Conservation (phyloP, 176 grass and related monocot genomes). For the Rhipidocladum racemiflorum region DNA sequence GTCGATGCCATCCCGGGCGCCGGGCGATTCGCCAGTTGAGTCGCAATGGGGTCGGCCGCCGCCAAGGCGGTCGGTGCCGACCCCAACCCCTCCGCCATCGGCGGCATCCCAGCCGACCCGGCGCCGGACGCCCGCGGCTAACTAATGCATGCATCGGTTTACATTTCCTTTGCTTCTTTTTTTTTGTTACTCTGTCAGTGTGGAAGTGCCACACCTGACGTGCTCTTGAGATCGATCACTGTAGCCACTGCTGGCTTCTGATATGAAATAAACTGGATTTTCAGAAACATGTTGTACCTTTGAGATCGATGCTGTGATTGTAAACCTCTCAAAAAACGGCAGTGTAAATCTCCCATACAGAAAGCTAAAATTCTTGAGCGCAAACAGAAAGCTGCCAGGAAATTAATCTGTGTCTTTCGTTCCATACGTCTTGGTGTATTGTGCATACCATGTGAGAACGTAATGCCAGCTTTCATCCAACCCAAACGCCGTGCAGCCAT, state of each 20-base stretch:
- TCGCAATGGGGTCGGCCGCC: neutral
- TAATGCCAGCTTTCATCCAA: neutral
- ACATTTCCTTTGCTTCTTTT: neutral
- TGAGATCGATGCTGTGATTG: neutral
- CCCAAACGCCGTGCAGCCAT: neutral
- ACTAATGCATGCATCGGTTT: neutral
- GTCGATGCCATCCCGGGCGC: neutral
- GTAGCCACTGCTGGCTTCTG: neutral
- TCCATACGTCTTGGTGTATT: neutral
- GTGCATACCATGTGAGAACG: neutral
- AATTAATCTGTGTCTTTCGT: neutral
- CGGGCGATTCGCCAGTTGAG: neutral
- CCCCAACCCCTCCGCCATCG: conserved; percentile 1
- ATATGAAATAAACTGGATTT: neutral
- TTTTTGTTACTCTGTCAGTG: neutral
- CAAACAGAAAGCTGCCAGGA: neutral
- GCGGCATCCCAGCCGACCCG: conserved; percentile 5
- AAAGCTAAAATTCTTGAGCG: neutral
- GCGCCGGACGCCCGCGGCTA: conserved; percentile 24
- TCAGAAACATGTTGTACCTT: neutral
- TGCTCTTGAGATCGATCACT: neutral
- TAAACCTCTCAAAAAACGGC: too few species aligned
- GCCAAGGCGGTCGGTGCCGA: neutral
- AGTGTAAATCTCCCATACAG: too few species aligned
- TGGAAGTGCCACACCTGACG: neutral